Conservation (phyloP, 2,329 filamentous ascomycete species). For the Clonostachys solani region DNA sequence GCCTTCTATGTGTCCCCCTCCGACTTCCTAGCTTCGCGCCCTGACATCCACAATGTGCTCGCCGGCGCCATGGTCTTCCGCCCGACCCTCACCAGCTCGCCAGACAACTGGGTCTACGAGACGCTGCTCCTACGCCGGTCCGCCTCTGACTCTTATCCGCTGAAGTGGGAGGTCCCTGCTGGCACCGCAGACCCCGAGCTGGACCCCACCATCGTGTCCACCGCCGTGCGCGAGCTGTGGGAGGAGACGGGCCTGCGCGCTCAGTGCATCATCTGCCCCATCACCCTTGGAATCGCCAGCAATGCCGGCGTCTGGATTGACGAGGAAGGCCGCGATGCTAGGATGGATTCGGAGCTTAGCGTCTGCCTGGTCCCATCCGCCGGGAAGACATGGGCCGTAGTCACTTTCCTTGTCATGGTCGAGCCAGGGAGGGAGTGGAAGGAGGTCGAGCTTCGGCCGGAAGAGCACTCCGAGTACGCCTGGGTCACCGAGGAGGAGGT, state of each 20-base stretch:
- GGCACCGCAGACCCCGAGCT: not conserved
- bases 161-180: not conserved
- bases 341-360: not conserved
- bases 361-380: not conserved
- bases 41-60: not conserved
- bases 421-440: not conserved
- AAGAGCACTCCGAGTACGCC: not conserved
- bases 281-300: not conserved
- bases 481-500: not conserved
- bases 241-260: slow-evolving; percentile 1
- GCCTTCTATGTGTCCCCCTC: not conserved
- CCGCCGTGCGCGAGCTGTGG: not conserved
- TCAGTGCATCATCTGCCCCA: not conserved
- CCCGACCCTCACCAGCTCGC: not conserved
- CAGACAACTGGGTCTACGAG: not conserved
- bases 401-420: not conserved
- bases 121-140: not conserved
- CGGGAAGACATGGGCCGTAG: not conserved
- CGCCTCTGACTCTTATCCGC: not conserved
- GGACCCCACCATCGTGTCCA: not conserved
- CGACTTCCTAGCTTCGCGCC: not conserved
- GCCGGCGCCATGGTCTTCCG: not conserved
- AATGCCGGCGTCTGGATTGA: not conserved
- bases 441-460: not conserved
- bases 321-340: not conserved